Conservation (phyloP, 192 early-diverging fungal species). For the Backusella sp. region DNA sequence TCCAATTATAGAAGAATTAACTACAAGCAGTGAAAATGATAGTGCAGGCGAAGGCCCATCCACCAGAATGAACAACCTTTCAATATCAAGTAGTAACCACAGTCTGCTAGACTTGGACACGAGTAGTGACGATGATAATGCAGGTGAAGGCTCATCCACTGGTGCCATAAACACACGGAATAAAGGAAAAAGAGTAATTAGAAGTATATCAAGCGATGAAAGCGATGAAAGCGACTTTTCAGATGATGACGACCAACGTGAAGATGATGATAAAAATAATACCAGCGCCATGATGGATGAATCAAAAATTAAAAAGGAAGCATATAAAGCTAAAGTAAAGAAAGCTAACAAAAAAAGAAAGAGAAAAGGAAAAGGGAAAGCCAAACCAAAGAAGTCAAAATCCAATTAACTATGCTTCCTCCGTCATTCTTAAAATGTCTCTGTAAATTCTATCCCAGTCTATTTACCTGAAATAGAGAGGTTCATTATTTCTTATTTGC, state of each 20-base stretch:
- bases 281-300: neutral
- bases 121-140: neutral
- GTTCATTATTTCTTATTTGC: too few relatives aligned
- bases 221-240: neutral
- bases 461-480: too few relatives aligned
- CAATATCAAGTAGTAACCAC: neutral
- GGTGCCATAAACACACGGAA: neutral
- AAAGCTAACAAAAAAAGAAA: neutral
- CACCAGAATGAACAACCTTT: neutral
- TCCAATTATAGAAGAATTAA: neutral
- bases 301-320: neutral
- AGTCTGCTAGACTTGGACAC: neutral
- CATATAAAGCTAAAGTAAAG: neutral
- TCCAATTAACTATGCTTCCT: neutral
- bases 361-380: neutral
- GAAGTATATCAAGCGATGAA: neutral
- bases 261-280: neutral
- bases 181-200: neutral
- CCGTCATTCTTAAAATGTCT: neutral
- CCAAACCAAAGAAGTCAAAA: neutral
- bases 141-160: neutral
- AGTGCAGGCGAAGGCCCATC: neutral
- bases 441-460: neutral
- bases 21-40: neutral
- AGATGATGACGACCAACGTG: neutral